Percentiles rank a stretch among this genome's conserved stretches.
These are phyloP conservation scores for Apiotrichum gracile DNA, from an alignment of 1,284 basidiomycete species.

Conservation along the genomic window DNA sequence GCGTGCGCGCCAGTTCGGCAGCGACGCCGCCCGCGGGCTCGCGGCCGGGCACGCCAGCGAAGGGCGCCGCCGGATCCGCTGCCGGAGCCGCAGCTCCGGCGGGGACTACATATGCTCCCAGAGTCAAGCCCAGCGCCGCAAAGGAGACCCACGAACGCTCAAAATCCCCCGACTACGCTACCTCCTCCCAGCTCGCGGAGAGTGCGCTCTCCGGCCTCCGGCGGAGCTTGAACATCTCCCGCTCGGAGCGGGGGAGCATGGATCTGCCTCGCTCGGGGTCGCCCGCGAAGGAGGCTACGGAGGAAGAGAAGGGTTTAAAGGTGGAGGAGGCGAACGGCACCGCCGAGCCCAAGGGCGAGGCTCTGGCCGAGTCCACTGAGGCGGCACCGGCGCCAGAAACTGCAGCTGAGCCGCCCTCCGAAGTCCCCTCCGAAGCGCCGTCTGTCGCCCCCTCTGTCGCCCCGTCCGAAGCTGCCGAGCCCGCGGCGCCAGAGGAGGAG, in stretches of 20 bases:
- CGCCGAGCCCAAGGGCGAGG: no score
- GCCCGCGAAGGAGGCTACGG: neutral
- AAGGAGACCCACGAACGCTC: neutral
- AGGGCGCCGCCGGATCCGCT: neutral
- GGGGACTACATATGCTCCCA: no score
- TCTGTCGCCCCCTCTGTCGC: neutral
- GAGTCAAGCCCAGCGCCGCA: neutral
- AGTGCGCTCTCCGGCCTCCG: slow-evolving; percentile 33
- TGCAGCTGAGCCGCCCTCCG: neutral
- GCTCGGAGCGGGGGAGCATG: slow-evolving; percentile 4
- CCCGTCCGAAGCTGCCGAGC: neutral
- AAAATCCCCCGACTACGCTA: neutral
- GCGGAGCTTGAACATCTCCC: slow-evolving; percentile 26
- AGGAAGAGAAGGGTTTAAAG: neutral
- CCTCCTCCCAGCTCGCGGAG: slow-evolving; percentile 29
- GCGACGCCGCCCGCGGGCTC: neutral
- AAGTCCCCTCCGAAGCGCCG: no score
- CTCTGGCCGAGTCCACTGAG: neutral
- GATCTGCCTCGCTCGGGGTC: neutral
- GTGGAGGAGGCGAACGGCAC: neutral
- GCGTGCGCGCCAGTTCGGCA: neutral
- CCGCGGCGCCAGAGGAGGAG: neutral
- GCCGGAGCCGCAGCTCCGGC: no score
- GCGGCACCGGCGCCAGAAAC: neutral
- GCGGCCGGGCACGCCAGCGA: neutral